Evolutionary conservation across 305 asterid species (phyloP).

Genomic region (Plantago lanceolata): DNA sequence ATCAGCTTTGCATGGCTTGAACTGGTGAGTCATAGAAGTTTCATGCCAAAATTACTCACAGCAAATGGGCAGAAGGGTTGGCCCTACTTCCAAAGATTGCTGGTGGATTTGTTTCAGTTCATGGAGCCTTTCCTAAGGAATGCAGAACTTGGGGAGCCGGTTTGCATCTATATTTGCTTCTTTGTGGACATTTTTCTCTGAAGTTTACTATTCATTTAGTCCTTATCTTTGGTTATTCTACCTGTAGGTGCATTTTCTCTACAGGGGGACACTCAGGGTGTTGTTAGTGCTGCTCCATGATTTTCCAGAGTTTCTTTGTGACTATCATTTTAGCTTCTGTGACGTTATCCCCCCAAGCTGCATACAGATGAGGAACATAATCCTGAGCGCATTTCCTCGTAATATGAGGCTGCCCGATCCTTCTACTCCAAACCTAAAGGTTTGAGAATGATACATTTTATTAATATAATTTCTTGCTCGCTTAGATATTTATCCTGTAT

Average conservation of each 20-base stretch:
- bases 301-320: conserved; percentile 97
- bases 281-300: conserved; percentile 95
- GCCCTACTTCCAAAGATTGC: conserved; percentile 83
- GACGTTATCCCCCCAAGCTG: conserved; percentile 98
- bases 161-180: conserved; percentile 30
- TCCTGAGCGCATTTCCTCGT: conserved; percentile 98
- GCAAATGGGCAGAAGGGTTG: conserved; percentile 93
- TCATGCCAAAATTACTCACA: conserved; percentile 94
- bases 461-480: neutral
- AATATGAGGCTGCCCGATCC: conserved; percentile 98
- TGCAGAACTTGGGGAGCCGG: conserved; percentile 93
- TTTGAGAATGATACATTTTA: conserved; percentile 17
- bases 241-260: conserved; percentile 69
- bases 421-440: conserved; percentile 92
- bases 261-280: conserved; percentile 93
- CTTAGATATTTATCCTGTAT: conserved; percentile 16
- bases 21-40: conserved; percentile 88
- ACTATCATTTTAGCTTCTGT: conserved; percentile 98
- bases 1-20: conserved; percentile 98
- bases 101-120: conserved; percentile 86
- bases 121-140: conserved; percentile 97
- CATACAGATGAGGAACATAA: conserved; percentile 92
- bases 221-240: conserved; percentile 16
- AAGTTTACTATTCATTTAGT: conserved; percentile 4
- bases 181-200: neutral